Evolutionary conservation across 352 stramenopile genomes (phyloP).

Genomic region (Phytophthora capsici): DNA sequence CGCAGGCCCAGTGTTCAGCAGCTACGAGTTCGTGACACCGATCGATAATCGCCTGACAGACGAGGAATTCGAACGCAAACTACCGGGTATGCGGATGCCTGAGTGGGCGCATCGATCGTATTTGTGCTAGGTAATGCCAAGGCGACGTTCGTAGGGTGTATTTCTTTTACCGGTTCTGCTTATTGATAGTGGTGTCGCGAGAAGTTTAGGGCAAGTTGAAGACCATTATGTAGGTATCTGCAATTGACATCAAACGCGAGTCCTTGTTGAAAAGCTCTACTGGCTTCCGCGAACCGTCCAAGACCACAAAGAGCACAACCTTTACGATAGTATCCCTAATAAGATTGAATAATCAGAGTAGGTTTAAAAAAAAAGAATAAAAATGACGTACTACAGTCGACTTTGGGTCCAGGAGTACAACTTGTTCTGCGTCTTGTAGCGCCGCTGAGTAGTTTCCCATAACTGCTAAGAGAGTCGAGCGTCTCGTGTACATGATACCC

Average conservation of each 20-base stretch:
- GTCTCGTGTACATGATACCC: constrained; percentile 57
- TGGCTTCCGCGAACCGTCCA: constrained; percentile 58
- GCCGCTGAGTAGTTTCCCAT: constrained; percentile 54
- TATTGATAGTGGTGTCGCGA: constrained; percentile 29
- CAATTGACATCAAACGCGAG: constrained; percentile 70
- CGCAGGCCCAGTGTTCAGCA: constrained; percentile 23
- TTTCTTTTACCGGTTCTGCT: neutral
- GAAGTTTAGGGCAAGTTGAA: constrained; percentile 51
- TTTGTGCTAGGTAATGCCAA: neutral
- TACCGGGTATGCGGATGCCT: neutral
- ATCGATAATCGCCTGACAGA: constrained; percentile 12
- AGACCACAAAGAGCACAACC: constrained; percentile 67
- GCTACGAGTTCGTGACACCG: constrained; percentile 22
- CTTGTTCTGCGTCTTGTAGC: constrained; percentile 59
- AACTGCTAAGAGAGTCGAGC: constrained; percentile 66
- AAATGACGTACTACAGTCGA: constrained; percentile 52
- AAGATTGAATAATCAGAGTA: neutral
- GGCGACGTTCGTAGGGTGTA: neutral
- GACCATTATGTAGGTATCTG: constrained; percentile 60
- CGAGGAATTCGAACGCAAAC: constrained; percentile 1
- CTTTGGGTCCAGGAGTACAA: constrained; percentile 54
- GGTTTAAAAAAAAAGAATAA: neutral
- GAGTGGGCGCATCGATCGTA: constrained; percentile 14
- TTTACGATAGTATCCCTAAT: constrained; percentile 73
- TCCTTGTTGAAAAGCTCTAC: constrained; percentile 63